phyloP scores from a whole-genome alignment of 495 filamentous ascomycete genomes.

The Articulospora tetracladia region DNA sequence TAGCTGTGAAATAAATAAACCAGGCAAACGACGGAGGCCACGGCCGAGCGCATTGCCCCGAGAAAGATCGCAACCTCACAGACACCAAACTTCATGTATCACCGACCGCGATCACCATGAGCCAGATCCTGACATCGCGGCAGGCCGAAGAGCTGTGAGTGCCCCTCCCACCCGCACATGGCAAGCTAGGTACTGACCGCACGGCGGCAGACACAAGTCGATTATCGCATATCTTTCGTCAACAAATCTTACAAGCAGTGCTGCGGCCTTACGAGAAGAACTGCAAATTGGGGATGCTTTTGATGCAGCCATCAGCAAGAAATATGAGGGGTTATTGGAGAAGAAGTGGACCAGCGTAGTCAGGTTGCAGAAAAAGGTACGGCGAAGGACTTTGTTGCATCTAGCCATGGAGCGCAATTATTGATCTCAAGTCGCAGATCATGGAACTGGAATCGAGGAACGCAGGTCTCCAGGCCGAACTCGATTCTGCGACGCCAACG shows the following conservation, averaged over 20 bases:
- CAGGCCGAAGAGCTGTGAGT: slow-evolving; percentile 89
- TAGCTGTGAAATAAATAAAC: slow-evolving; percentile 10
- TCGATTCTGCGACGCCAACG: slow-evolving; percentile 82
- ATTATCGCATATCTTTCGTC: slow-evolving; percentile 83
- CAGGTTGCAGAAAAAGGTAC: slow-evolving; percentile 85
- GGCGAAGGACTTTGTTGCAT: slow-evolving; percentile 6
- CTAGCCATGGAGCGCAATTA: slow-evolving; percentile 10
- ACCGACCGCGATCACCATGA: slow-evolving; percentile 50
- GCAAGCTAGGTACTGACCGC: not conserved
- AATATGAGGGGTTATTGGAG: slow-evolving; percentile 85
- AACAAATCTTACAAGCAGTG: slow-evolving; percentile 63
- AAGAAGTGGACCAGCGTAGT: slow-evolving; percentile 97
- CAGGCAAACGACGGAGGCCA: not conserved
- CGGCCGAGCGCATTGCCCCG: slow-evolving; percentile 15
- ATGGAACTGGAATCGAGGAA: slow-evolving; percentile 86
- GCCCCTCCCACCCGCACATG: not conserved
- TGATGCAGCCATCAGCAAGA: slow-evolving; percentile 73
- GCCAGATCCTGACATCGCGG: slow-evolving; percentile 68
- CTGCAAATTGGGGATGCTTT: slow-evolving; percentile 63
- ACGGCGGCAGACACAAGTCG: slow-evolving; percentile 78
- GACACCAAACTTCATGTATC: slow-evolving; percentile 21
- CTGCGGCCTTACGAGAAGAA: slow-evolving; percentile 62
- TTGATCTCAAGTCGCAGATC: slow-evolving; percentile 53
- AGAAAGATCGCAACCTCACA: not conserved
- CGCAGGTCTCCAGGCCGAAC: slow-evolving; percentile 67